Base-by-base conservation (phyloP, 352 stramenopile species). In the Pythium plurisporium region DNA sequence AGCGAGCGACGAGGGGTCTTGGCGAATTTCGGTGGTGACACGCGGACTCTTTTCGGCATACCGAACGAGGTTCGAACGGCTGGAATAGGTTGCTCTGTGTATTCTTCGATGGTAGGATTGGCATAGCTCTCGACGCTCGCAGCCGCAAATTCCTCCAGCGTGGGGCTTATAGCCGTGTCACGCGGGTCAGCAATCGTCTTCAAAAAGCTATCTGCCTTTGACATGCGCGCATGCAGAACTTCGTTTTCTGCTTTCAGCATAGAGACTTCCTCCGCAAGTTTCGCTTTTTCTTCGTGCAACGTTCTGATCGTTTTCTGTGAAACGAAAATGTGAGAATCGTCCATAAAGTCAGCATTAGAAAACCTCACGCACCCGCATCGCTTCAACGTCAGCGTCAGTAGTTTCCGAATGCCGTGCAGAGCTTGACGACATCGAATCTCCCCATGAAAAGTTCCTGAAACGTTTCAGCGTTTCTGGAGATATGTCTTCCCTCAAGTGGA, bases 381-480 rank as follows among this genome's bases (percentile, higher is more conserved):
- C 50, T 30, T 67, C 59, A 31, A 68, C n/a, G 31, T 69, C 53
- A 19, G 40, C 34, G 1, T 67, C 51, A 3, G 17, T 38, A n/a
- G 34, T 31, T 23, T 55, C 50, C 15, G 54, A n/a, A 31, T 46
- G 42, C 10, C 49, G 40, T 49, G 38, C 31, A 27, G 17, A 43
- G 29, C 26, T 22, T 19, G 46, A 3, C 14, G 29, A 15, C 22
- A 8, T 34, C 1, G 61, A 43, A 23, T 48, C 46, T 6, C 54
- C 60, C 55, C 55, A 76, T 9, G 67, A 56, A 22, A 76, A 65
- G 38, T 74, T 74, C 54, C 74, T 74, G 49, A 79, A 76, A 4
- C 61, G 62, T 55, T 79, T 76, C 33, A 79, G 15, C 17, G 67
- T 70, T 11, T 60, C 57, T 2, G 71, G 64, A 19, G 66, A 76